A percentile compares a stretch with the other conserved stretches of the same genome.
These are phyloP conservation scores for Fusarium miscanthi DNA, from an alignment of 2,329 filamentous ascomycete species.

Conservation along the genomic window DNA sequence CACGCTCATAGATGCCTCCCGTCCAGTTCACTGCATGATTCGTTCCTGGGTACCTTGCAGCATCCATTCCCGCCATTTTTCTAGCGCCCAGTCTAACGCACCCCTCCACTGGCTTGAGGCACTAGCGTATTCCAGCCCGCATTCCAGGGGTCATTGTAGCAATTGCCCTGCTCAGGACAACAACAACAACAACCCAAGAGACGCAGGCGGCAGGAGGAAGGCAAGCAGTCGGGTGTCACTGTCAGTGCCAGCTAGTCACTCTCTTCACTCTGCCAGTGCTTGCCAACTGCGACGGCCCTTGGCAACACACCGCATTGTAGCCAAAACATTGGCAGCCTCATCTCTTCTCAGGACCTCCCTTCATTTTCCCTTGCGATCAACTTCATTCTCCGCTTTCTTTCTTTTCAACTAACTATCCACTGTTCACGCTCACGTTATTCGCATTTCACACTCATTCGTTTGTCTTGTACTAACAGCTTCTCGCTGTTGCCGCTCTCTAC, in stretches of 20 bases:
- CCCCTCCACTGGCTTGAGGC: constrained; percentile 29
- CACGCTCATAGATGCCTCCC: constrained; percentile 11
- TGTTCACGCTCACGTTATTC: neutral
- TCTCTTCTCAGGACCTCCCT: constrained; percentile 34
- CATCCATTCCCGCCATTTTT: constrained; percentile 18
- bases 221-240: neutral
- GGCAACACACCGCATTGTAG: constrained; percentile 14
- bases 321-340: constrained; percentile 44
- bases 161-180: neutral
- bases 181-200: neutral
- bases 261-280: constrained; percentile 15
- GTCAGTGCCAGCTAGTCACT: neutral
- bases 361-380: constrained; percentile 26
- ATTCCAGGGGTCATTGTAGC: constrained; percentile 33
- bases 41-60: constrained; percentile 41
- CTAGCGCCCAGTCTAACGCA: constrained; percentile 23
- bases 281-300: constrained; percentile 21
- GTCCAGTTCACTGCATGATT: constrained; percentile 18
- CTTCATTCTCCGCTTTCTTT: constrained; percentile 13
- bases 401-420: constrained; percentile 2
- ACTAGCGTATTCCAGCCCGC: constrained; percentile 15
- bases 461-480: constrained; percentile 6
- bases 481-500: constrained; percentile 9
- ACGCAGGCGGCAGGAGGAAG: neutral
- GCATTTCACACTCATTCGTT: constrained; percentile 1